These are phyloP conservation scores for Tylopilus sp. DNA, from an alignment of 1,284 basidiomycete genomes.

Conservation along the genomic window DNA sequence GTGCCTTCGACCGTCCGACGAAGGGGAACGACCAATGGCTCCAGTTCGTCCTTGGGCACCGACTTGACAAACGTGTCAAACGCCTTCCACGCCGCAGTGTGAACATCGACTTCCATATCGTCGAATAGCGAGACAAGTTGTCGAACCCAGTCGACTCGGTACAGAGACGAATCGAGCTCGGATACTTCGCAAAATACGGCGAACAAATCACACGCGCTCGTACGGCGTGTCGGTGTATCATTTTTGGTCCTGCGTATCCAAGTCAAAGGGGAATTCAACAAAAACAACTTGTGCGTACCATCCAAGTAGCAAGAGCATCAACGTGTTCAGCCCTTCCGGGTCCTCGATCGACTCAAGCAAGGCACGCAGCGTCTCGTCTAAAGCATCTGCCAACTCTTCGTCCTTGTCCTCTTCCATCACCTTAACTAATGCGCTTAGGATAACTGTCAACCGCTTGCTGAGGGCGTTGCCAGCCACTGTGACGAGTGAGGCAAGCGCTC, in stretches of 20 bases:
- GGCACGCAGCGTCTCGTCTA: slow-evolving; percentile 80
- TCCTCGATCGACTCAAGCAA: slow-evolving; percentile 85
- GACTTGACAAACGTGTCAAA: slow-evolving; percentile 93
- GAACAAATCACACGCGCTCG: slow-evolving; percentile 16
- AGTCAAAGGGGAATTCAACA: neutral
- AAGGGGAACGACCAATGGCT: no score
- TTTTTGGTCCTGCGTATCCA: slow-evolving; percentile 81
- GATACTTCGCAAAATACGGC: slow-evolving; percentile 82
- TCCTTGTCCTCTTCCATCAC: slow-evolving; percentile 72
- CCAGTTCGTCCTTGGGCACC: slow-evolving; percentile 67
- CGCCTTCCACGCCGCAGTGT: slow-evolving; percentile 87
- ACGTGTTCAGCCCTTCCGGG: slow-evolving; percentile 86
- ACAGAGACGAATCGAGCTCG: slow-evolving; percentile 83
- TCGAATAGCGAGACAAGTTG: slow-evolving; percentile 90
- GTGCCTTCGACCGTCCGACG: no score
- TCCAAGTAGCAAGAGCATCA: slow-evolving; percentile 91
- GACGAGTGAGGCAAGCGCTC: slow-evolving; percentile 90
- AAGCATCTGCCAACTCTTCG: slow-evolving; percentile 77
- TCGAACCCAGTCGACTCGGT: slow-evolving; percentile 96
- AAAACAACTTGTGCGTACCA: slow-evolving; percentile 63
- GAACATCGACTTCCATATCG: slow-evolving; percentile 75
- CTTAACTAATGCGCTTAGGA: slow-evolving; percentile 82
- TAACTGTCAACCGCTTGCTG: slow-evolving; percentile 83
- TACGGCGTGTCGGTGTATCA: no score
- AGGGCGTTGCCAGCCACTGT: slow-evolving; percentile 94